Evolutionary conservation across 164 flowering plant species (phyloP).

Genomic region (Berberis vulgaris): DNA sequence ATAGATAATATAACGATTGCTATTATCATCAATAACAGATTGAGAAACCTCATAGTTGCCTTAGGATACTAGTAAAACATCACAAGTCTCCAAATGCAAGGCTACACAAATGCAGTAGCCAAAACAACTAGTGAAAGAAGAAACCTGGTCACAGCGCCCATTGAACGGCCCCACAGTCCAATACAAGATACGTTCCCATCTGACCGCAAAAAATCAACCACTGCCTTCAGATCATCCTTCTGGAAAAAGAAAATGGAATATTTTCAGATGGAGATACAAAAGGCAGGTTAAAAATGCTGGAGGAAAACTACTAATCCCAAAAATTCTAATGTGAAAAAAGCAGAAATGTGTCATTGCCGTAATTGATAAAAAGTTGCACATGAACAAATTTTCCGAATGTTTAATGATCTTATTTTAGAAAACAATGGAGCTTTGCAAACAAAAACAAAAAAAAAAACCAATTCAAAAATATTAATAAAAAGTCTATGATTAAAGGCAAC

Average conservation of each 20-base stretch:
- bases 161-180: slow-evolving; percentile 99
- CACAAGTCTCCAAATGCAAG: neutral
- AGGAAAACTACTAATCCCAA: too few species aligned
- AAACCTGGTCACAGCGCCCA: slow-evolving; percentile 99
- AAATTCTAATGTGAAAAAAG: too few species aligned
- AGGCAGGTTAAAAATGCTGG: neutral
- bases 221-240: slow-evolving; percentile 93
- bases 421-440: neutral
- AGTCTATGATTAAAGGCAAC: too few species aligned
- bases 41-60: too few species aligned
- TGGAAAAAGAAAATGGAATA: slow-evolving; percentile 24
- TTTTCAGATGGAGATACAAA: neutral
- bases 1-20: too few species aligned
- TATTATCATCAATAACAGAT: too few species aligned
- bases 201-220: slow-evolving; percentile 66
- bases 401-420: too few species aligned
- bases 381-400: too few species aligned
- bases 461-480: neutral
- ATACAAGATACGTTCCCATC: slow-evolving; percentile 84
- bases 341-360: too few species aligned
- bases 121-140: slow-evolving; percentile 5
- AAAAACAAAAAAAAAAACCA: neutral
- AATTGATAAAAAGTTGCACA: too few species aligned
- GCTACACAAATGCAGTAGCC: neutral
- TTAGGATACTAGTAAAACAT: neutral